Evolutionary conservation across 306 rosid species (phyloP).

Genomic region (Arachis hypogaea): DNA sequence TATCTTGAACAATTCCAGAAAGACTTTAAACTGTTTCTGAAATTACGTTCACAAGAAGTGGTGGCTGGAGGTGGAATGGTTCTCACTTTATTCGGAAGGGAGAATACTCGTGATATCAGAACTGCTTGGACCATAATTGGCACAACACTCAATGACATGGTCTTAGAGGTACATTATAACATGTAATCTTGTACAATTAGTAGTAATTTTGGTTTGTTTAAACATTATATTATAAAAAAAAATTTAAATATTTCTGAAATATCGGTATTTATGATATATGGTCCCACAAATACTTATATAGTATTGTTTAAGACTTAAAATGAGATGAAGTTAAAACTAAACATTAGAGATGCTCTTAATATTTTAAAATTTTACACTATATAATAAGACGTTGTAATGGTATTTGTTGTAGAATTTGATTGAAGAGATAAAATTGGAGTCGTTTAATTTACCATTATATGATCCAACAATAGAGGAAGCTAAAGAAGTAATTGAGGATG

Average conservation of each 20-base stretch:
- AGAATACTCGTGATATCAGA: background rate
- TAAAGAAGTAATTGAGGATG: constrained; percentile 2
- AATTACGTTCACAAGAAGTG: constrained; percentile 48
- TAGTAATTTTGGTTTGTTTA: too few relatives aligned
- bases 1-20: constrained; percentile 47
- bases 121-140: background rate
- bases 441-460: constrained; percentile 23
- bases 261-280: too few relatives aligned
- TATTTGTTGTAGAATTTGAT: constrained; percentile 10
- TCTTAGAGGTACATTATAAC: background rate
- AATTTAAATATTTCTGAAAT: too few relatives aligned
- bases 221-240: too few relatives aligned
- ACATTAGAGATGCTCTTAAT: too few relatives aligned
- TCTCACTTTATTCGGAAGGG: constrained; percentile 35
- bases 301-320: too few relatives aligned
- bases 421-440: constrained; percentile 32
- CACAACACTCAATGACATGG: background rate
- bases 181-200: too few relatives aligned
- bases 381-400: constrained; percentile 40
- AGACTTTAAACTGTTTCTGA: constrained; percentile 47
- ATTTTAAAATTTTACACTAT: too few relatives aligned
- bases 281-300: too few relatives aligned
- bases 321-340: too few relatives aligned
- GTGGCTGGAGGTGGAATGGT: constrained; percentile 51
- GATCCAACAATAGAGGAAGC: constrained; percentile 22